These are phyloP conservation scores for Endoconidiophora polonica DNA, from an alignment of 2,329 filamentous ascomycete genomes.

Conservation along the genomic window DNA sequence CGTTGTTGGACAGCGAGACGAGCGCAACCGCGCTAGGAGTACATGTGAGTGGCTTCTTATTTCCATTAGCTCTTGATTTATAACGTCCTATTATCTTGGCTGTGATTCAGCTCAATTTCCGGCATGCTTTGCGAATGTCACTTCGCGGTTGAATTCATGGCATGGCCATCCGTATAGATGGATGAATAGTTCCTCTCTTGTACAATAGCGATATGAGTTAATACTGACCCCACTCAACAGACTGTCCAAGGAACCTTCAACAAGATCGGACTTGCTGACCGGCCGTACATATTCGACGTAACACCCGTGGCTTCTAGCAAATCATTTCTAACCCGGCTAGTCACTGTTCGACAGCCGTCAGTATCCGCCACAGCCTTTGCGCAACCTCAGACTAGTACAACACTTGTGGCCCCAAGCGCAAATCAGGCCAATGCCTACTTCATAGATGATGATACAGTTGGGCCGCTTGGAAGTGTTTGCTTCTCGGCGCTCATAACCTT, in stretches of 20 bases:
- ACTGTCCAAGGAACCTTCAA: slow-evolving; percentile 41
- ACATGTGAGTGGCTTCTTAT: slow-evolving; percentile 21
- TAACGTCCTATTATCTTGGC: too few species aligned
- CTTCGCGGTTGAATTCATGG: too few species aligned
- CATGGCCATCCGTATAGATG: too few species aligned
- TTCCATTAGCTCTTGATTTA: not conserved
- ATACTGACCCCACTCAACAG: slow-evolving; percentile 18
- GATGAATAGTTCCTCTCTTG: too few species aligned
- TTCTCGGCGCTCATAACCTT: slow-evolving; percentile 38
- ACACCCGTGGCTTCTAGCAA: slow-evolving; percentile 27
- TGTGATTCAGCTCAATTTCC: too few species aligned
- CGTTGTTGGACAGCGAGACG: not conserved
- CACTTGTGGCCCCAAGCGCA: too few species aligned
- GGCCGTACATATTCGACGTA: slow-evolving; percentile 37
- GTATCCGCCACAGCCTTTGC: slow-evolving; percentile 20
- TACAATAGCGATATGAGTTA: not conserved
- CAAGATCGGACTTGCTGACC: slow-evolving; percentile 27
- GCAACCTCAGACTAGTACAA: slow-evolving; percentile 13
- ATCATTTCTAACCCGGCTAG: slow-evolving; percentile 32
- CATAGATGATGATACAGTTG: slow-evolving; percentile 16
- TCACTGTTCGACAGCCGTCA: slow-evolving; percentile 31
- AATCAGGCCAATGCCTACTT: slow-evolving; percentile 2
- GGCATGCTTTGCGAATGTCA: too few species aligned
- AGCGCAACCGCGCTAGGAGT: slow-evolving; percentile 18
- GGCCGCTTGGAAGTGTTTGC: slow-evolving; percentile 26